phyloP scores from a whole-genome alignment of 495 filamentous ascomycete species.

The Podospora tetraspora region DNA sequence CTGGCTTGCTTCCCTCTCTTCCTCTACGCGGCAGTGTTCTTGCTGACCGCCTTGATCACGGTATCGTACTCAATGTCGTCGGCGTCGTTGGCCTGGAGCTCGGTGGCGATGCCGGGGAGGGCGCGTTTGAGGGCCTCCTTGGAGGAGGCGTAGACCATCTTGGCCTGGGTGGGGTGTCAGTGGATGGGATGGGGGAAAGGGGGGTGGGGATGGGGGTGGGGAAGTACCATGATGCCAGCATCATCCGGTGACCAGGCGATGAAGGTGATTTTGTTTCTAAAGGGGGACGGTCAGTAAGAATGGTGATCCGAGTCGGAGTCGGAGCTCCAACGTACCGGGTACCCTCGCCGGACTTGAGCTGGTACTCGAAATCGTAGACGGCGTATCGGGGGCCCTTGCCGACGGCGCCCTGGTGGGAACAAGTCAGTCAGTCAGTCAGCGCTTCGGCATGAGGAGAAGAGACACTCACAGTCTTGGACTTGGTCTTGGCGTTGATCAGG shows the following conservation, averaged over 20 bases:
- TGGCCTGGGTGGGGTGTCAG: constrained; percentile 49
- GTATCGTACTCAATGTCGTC: constrained; percentile 83
- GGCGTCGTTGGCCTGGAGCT: constrained; percentile 89
- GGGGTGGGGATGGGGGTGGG: neutral
- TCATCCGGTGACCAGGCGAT: constrained; percentile 89
- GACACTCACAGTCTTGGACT: constrained; percentile 40
- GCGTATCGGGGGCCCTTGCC: constrained; percentile 85
- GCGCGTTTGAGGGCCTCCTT: constrained; percentile 87
- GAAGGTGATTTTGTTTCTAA: constrained; percentile 92
- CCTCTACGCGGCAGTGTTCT: constrained; percentile 51
- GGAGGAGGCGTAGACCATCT: constrained; percentile 97
- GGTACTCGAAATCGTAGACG: constrained; percentile 85
- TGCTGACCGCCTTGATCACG: constrained; percentile 73
- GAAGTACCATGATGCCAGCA: constrained; percentile 71
- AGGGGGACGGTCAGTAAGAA: constrained; percentile 14
- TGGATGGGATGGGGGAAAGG: neutral
- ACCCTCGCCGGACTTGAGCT: constrained; percentile 72
- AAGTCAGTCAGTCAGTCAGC: too few relatives aligned
- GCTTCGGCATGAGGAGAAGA: too few relatives aligned
- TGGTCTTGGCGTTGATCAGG: constrained; percentile 59
- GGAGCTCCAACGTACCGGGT: constrained; percentile 54
- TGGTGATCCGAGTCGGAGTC: too few relatives aligned
- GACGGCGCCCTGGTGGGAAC: constrained; percentile 42
- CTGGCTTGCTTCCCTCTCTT: neutral
- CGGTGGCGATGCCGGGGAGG: constrained; percentile 69